Evolutionary conservation across 495 filamentous ascomycete genomes (phyloP), one percentile per base, ranked within the genome.

Genomic region (Penicillium nucicola): DNA sequence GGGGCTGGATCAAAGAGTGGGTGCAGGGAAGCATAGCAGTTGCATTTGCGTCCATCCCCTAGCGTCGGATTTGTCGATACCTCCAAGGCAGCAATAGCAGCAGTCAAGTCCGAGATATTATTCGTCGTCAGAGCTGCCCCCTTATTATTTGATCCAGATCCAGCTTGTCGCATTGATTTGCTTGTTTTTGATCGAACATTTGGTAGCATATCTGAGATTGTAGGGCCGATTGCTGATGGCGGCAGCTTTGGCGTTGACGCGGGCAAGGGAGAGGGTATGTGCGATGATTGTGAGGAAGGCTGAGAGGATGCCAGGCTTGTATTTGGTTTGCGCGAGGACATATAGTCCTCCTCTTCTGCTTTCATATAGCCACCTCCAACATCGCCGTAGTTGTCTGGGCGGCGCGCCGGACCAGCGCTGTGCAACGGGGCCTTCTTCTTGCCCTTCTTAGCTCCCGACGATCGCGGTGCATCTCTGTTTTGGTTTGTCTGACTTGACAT

Each of bases 71-170:
- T 96, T 7, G 90, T 97, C 42, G 86, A 87, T 36, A 95, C 80
- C 57, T 98, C 93, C 39, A 98, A 82, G 13, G 84, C 74, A n/a
- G 89, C 85, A 55, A 98, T 96, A 2, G 92, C 93, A 6, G 89
- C 83, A 45, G 97, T 95, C 2, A 98, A 76, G 62, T 97, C 95
- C 19, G 79, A 74, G 25, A 97, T 78, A 5, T 86, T 84, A 15
- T 82, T 86, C 6, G 89, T 76, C 8, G 72, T 75, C 23, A 76
- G 49, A 2, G 68, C 46, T 13, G 41, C 42, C 1, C 49, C 52
- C 42, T 65, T 68, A 2, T 54, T 59, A 3, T 69, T 56, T 17
- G 64, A 68, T 1, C 40, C 52, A 0, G 78, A 69, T 1, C 72
- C 77, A 8, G 79, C 77, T 5, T 79, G 84, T 10, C 81, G 81